These are phyloP conservation scores for Taphrina deformans DNA, from an alignment of 1,139 yeast species.

Conservation along the genomic window DNA sequence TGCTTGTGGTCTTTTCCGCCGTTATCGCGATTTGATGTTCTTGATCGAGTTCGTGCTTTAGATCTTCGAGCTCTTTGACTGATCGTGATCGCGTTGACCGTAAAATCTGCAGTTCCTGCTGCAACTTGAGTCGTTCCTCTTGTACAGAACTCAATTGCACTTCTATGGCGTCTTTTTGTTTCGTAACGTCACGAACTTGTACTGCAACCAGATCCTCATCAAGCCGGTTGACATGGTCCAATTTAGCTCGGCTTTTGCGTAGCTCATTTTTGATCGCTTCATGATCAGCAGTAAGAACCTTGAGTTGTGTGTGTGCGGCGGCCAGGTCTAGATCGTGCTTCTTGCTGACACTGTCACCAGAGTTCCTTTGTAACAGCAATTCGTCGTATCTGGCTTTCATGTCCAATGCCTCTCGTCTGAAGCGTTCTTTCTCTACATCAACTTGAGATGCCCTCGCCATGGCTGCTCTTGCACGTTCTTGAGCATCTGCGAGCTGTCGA, in stretches of 20 bases:
- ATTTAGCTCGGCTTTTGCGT: conserved; percentile 9
- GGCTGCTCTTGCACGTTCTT: conserved; percentile 14
- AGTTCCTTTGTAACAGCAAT: conserved; percentile 4
- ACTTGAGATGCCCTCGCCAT: conserved; percentile 21
- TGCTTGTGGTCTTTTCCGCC: conserved; percentile 5
- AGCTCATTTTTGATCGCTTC: conserved; percentile 11
- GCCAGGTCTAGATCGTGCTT: conserved; percentile 8
- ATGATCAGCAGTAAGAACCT: neutral
- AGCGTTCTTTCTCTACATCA: conserved; percentile 31
- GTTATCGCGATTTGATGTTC: conserved; percentile 27
- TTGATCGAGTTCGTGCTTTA: conserved; percentile 16
- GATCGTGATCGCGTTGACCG: conserved; percentile 2
- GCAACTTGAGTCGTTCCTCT: neutral
- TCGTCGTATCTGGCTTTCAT: conserved; percentile 24
- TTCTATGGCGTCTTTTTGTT: conserved; percentile 12
- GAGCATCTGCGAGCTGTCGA: conserved; percentile 29
- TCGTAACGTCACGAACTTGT: conserved; percentile 23
- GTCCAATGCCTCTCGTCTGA: conserved; percentile 26
- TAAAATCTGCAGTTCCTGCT: conserved; percentile 9
- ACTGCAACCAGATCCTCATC: conserved; percentile 21
- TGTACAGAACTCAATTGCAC: neutral
- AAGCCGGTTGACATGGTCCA: conserved; percentile 15
- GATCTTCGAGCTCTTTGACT: conserved; percentile 23
- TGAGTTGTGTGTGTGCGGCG: neutral
- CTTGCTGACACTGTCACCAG: conserved; percentile 7